Percentiles rank a stretch among this genome's conserved stretches.
Evolutionary conservation across 768 basidiomycete species (phyloP).

Genomic region (Leccinum disarticulatum): DNA sequence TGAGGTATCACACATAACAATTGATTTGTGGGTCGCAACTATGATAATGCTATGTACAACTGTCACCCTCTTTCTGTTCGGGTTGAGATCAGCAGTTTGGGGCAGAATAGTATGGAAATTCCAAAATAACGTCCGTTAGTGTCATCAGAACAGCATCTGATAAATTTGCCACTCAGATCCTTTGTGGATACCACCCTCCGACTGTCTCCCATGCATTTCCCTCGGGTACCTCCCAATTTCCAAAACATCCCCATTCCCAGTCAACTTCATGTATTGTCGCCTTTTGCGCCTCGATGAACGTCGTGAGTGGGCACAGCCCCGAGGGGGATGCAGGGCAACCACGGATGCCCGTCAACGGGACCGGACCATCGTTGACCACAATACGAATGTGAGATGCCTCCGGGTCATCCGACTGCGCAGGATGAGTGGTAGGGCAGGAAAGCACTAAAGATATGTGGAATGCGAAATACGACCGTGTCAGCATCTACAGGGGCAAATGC

Average conservation of each 20-base stretch:
- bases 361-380: slow-evolving; percentile 86
- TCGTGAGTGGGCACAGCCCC: slow-evolving; percentile 74
- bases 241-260: slow-evolving; percentile 74
- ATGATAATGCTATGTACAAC: not conserved
- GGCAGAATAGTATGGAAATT: not conserved
- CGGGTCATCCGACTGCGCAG: slow-evolving; percentile 23
- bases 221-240: slow-evolving; percentile 69
- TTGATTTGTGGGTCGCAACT: not conserved
- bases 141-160: not conserved
- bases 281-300: slow-evolving; percentile 70
- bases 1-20: slow-evolving; percentile 12
- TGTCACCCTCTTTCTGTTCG: not conserved
- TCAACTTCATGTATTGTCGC: slow-evolving; percentile 64
- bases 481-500: not conserved
- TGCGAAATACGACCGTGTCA: not conserved
- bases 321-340: slow-evolving; percentile 61
- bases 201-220: slow-evolving; percentile 68
- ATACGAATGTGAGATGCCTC: slow-evolving; percentile 64
- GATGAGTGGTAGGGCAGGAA: slow-evolving; percentile 39
- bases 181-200: slow-evolving; percentile 27
- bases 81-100: not conserved
- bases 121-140: not conserved
- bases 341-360: slow-evolving; percentile 72
- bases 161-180: not conserved
- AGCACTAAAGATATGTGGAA: slow-evolving; percentile 47